A percentile compares a stretch with the other conserved stretches of the same genome.
Evolutionary conservation across 139 green algal genomes (phyloP).

Genomic region (Coelastrella sp.): DNA sequence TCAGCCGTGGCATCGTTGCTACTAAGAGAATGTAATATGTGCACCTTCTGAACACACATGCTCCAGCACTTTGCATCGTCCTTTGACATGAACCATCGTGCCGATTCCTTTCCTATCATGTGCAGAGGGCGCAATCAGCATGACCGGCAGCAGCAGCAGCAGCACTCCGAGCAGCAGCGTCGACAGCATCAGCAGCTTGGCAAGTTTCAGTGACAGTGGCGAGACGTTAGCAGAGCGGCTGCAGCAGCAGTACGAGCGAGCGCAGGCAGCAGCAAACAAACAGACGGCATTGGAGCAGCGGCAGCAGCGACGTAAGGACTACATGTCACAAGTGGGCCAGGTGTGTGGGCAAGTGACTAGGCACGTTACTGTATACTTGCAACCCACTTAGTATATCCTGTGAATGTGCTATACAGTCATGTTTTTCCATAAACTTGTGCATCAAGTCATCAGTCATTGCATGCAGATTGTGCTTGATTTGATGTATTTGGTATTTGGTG

Average conservation of each 20-base stretch:
- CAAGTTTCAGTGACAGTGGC: neutral
- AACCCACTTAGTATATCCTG: neutral
- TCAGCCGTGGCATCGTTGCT: too few relatives aligned
- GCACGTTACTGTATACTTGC: neutral
- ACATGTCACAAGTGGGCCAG: constrained; percentile 20
- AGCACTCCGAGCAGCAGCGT: neutral
- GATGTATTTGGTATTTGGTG: too few relatives aligned
- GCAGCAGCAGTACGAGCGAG: constrained; percentile 23
- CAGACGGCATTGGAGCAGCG: constrained; percentile 22
- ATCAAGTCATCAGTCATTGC: too few relatives aligned
- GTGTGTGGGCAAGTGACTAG: neutral
- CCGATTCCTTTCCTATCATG: neutral
- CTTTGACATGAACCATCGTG: neutral
- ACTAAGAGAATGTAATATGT: too few relatives aligned
- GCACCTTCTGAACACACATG: too few relatives aligned
- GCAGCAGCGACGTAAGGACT: constrained; percentile 11
- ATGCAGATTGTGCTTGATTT: too few relatives aligned
- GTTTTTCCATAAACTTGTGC: too few relatives aligned
- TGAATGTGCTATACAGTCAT: too few relatives aligned
- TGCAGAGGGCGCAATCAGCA: neutral
- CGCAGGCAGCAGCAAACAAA: neutral
- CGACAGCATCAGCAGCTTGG: constrained; percentile 12
- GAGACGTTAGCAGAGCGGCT: constrained; percentile 26
- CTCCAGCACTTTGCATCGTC: too few relatives aligned
- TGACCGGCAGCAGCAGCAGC: constrained; percentile 7